These are phyloP conservation scores for Kwoniella pini DNA, from an alignment of 768 basidiomycete genomes.

Conservation along the genomic window DNA sequence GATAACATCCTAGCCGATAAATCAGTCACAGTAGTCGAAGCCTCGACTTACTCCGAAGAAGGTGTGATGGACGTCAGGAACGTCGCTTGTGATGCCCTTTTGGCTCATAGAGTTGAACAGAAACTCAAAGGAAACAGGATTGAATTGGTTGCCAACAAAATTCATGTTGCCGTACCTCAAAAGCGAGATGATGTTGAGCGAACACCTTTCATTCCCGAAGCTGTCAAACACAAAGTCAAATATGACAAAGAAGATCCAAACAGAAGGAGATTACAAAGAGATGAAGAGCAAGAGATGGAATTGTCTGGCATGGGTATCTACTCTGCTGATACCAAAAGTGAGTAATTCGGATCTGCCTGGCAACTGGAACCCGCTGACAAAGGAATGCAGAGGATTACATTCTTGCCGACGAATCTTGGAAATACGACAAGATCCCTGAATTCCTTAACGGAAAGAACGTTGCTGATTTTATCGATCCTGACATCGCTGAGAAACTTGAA, in stretches of 20 bases:
- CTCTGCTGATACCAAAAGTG: constrained; percentile 86
- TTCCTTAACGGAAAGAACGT: constrained; percentile 98
- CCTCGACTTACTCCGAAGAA: constrained; percentile 94
- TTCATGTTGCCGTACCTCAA: constrained; percentile 91
- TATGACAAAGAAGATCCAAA: constrained; percentile 85
- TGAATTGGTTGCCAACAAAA: constrained; percentile 87
- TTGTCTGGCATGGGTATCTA: constrained; percentile 83
- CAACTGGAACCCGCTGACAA: background rate
- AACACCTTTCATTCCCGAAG: constrained; percentile 84
- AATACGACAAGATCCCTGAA: constrained; percentile 95
- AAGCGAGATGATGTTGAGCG: constrained; percentile 86
- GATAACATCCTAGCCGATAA: constrained; percentile 76
- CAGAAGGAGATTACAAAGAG: constrained; percentile 70
- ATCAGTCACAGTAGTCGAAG: constrained; percentile 70
- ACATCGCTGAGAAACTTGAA: constrained; percentile 94
- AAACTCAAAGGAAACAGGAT: constrained; percentile 94
- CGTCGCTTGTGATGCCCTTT: constrained; percentile 89
- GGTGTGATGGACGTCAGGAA: constrained; percentile 97
- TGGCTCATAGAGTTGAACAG: constrained; percentile 88
- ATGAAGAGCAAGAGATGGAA: constrained; percentile 74
- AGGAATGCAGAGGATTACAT: constrained; percentile 75
- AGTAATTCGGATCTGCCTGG: constrained; percentile 45
- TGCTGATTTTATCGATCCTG: constrained; percentile 97
- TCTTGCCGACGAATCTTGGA: constrained; percentile 88
- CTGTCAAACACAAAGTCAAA: constrained; percentile 70